These are phyloP conservation scores for Lipomyces chichibuensis DNA, from an alignment of 805 yeast species.

Conservation along the genomic window DNA sequence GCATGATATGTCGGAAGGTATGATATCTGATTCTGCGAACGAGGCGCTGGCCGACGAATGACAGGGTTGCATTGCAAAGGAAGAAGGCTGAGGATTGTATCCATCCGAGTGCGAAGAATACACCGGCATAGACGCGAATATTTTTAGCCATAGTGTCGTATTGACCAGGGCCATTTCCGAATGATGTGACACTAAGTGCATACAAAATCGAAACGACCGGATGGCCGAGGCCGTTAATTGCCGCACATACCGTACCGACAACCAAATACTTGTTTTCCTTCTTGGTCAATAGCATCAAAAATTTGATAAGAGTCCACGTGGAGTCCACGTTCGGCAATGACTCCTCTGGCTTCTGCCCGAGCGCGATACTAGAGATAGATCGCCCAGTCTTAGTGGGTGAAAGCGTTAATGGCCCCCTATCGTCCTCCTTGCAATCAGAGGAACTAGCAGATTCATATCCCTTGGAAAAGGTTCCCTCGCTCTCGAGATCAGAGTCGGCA, in stretches of 20 bases:
- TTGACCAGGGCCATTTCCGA: constrained; percentile 11
- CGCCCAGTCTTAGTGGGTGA: constrained; percentile 12
- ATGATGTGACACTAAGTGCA: constrained; percentile 16
- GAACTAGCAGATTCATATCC: constrained; percentile 12
- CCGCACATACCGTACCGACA: constrained; percentile 16
- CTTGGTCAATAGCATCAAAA: constrained; percentile 13
- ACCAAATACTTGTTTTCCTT: constrained; percentile 11
- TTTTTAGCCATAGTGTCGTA: constrained; percentile 39
- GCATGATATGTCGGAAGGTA: constrained; percentile 44
- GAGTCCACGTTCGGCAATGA: background rate
- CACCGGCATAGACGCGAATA: constrained; percentile 24
- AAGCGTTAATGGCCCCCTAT: constrained; percentile 2
- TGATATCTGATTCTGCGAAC: constrained; percentile 44
- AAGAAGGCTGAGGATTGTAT: constrained; percentile 2
- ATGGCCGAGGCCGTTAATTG: constrained; percentile 20
- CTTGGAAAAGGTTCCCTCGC: background rate
- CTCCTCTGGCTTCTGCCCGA: constrained; percentile 4
- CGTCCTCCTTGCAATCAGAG: constrained; percentile 7
- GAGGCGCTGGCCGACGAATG: constrained; percentile 41
- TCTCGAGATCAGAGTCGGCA: constrained; percentile 3
- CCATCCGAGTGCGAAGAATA: constrained; percentile 24
- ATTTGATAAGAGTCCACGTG: constrained; percentile 11
- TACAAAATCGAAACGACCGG: constrained; percentile 17
- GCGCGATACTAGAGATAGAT: constrained; percentile 14
- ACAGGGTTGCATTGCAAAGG: constrained; percentile 11